These are phyloP conservation scores for Inonotus hispidus DNA, from an alignment of 1,284 basidiomycete species.

Conservation along the genomic window DNA sequence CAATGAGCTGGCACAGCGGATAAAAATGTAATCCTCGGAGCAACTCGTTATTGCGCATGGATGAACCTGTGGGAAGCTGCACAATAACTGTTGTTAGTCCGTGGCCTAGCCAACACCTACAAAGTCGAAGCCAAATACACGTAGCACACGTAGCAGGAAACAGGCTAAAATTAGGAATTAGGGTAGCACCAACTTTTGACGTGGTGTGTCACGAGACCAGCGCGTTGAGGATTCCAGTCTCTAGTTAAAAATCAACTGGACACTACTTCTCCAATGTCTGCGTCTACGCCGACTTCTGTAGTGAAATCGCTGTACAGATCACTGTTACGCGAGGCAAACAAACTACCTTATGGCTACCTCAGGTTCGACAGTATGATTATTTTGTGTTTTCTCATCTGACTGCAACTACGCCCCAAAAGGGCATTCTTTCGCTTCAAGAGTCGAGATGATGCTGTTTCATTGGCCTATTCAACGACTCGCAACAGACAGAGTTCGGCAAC, in stretches of 20 bases:
- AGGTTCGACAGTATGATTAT: constrained; percentile 34
- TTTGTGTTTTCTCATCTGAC: too few relatives aligned
- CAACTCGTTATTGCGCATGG: not conserved
- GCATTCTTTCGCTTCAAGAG: constrained; percentile 61
- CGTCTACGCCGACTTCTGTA: not conserved
- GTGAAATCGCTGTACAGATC: constrained; percentile 42
- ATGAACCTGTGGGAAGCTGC: not conserved
- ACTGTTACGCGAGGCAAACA: constrained; percentile 46
- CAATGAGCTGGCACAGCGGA: not conserved
- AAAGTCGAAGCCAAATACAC: not conserved
- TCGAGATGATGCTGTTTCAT: constrained; percentile 44
- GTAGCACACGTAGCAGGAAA: not conserved
- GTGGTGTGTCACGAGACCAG: too few relatives aligned
- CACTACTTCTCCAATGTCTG: not conserved
- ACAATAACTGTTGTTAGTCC: not conserved
- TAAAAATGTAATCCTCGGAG: not conserved
- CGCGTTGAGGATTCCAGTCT: too few relatives aligned
- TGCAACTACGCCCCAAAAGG: constrained; percentile 31
- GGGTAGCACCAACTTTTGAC: too few relatives aligned
- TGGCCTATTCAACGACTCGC: constrained; percentile 29
- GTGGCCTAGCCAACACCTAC: not conserved
- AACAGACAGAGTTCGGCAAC: constrained; percentile 28
- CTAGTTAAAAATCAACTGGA: too few relatives aligned
- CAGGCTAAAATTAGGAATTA: not conserved
- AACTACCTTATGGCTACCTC: constrained; percentile 54